Evolutionary conservation across 2,329 filamentous ascomycete genomes (phyloP).

Genomic region (Xylariaceae sp.): DNA sequence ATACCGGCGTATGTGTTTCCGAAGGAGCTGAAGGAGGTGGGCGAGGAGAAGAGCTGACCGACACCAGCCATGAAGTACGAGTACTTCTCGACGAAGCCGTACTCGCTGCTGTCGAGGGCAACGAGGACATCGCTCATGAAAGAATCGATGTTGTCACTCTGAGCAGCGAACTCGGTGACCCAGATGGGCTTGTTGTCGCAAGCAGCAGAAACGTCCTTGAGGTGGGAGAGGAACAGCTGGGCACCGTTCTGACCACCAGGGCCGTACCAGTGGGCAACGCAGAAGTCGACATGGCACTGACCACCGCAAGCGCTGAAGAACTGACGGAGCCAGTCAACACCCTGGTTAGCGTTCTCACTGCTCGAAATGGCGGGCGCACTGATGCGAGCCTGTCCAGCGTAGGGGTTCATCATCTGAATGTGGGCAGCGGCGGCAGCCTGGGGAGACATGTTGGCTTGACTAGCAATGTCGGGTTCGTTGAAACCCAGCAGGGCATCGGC

Average conservation of each 20-base stretch:
- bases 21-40: slow-evolving; percentile 39
- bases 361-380: slow-evolving; percentile 59
- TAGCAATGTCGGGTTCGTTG: slow-evolving; percentile 63
- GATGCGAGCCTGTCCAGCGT: slow-evolving; percentile 48
- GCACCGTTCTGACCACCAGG: slow-evolving; percentile 37
- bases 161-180: slow-evolving; percentile 60
- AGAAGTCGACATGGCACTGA: slow-evolving; percentile 54
- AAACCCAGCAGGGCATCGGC: slow-evolving; percentile 57
- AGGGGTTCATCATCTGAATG: slow-evolving; percentile 51
- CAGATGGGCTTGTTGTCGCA: slow-evolving; percentile 51
- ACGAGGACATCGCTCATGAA: slow-evolving; percentile 49
- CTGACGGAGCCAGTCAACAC: slow-evolving; percentile 50
- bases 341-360: slow-evolving; percentile 45
- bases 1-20: slow-evolving; percentile 46
- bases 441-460: slow-evolving; percentile 56
- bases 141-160: slow-evolving; percentile 38
- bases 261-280: slow-evolving; percentile 61
- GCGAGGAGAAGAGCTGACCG: slow-evolving; percentile 39
- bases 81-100: slow-evolving; percentile 50
- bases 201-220: slow-evolving; percentile 41
- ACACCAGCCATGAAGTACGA: slow-evolving; percentile 51
- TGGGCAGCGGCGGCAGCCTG: slow-evolving; percentile 47
- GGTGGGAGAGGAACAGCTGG: slow-evolving; percentile 50
- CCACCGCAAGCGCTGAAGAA: slow-evolving; percentile 49
- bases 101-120: slow-evolving; percentile 42